A percentile compares a stretch with the other conserved stretches of the same genome.
Conservation (phyloP, 306 rosid genomes). For the Quercus agrifolia region DNA sequence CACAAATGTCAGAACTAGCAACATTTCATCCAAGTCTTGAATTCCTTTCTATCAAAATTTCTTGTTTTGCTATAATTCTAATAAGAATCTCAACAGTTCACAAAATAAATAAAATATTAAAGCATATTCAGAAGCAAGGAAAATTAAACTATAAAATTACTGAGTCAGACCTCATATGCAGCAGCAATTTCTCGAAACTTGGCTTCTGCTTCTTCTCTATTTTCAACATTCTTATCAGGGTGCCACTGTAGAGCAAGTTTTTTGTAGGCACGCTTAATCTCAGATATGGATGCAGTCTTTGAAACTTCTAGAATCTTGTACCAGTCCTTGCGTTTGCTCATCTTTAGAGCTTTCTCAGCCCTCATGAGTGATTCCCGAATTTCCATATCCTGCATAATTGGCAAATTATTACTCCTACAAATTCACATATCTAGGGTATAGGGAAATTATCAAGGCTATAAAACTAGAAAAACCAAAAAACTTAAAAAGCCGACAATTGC, state of each 20-base stretch:
- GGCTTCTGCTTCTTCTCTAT: slow-evolving; percentile 92
- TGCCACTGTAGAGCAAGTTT: slow-evolving; percentile 99
- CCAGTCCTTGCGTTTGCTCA: slow-evolving; percentile 97
- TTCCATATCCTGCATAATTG: slow-evolving; percentile 71
- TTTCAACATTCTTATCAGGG: slow-evolving; percentile 93
- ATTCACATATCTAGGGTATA: not conserved
- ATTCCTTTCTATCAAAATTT: not conserved
- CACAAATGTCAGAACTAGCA: slow-evolving; percentile 14
- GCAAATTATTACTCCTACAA: slow-evolving; percentile 15
- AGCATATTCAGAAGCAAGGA: not conserved
- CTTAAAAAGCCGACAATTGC: not conserved
- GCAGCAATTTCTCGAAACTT: slow-evolving; percentile 91
- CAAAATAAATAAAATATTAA: not conserved
- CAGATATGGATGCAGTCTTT: slow-evolving; percentile 69
- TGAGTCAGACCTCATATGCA: slow-evolving; percentile 76
- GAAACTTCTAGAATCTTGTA: slow-evolving; percentile 93
- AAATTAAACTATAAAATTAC: not conserved
- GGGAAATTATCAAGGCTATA: not conserved
- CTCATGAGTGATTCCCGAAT: slow-evolving; percentile 79
- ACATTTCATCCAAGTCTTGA: not conserved
- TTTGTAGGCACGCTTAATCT: slow-evolving; percentile 95
- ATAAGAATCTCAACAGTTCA: not conserved
- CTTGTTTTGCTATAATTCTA: not conserved
- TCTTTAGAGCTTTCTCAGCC: slow-evolving; percentile 94
- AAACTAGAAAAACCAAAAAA: not conserved